Base-by-base conservation (phyloP, 2,329 filamentous ascomycete genomes). In the Fusarium proliferatum region DNA sequence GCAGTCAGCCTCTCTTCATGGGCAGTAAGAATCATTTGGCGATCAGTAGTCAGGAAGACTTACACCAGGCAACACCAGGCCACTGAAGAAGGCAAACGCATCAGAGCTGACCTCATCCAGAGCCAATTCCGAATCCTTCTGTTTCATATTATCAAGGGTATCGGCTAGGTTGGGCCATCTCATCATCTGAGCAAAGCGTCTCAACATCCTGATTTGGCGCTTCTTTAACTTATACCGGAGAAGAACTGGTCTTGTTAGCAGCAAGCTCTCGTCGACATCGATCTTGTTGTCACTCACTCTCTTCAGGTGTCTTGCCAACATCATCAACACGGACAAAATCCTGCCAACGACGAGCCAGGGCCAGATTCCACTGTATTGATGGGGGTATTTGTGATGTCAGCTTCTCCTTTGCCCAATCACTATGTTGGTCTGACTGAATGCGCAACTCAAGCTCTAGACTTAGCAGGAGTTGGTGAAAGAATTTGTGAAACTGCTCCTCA, bases 381-480 rank as follows among this genome's bases (percentile, higher is more conserved):
- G 92, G 91, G 8, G 93, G 92, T 33, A 94, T 87, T 76, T 91
- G 88, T 33, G 83, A 81, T 36, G 93, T 82, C 51, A 94, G 84
- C 76, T 90, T 90, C 75, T 91, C 88, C 81, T 91, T 93, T 42
- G 89, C 87, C 82, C 86, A 87, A 33, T 89, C 89, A n/a, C 84
- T 83, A 79, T 93, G 90, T 56, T 87, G 83, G 33, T 83, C 84
- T 3, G 88, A 90, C 76, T 92, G 89, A 75, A 94, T 93, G 43
- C 93, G 89, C 64, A 93, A 81, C 77, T 93, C 90, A 9, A 95
- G 85, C 80, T 95, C 93, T 55, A 93, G 85, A 71, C 91, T 92
- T 46, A 95, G 86, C 6, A 95, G 85, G n/a, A 95, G 83, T 81
- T 95, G 93, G 79, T 94, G 92, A 80, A 93, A 94, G 82, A 95